phyloP scores from a whole-genome alignment of 495 filamentous ascomycete genomes.

The Penicillium angulare region DNA sequence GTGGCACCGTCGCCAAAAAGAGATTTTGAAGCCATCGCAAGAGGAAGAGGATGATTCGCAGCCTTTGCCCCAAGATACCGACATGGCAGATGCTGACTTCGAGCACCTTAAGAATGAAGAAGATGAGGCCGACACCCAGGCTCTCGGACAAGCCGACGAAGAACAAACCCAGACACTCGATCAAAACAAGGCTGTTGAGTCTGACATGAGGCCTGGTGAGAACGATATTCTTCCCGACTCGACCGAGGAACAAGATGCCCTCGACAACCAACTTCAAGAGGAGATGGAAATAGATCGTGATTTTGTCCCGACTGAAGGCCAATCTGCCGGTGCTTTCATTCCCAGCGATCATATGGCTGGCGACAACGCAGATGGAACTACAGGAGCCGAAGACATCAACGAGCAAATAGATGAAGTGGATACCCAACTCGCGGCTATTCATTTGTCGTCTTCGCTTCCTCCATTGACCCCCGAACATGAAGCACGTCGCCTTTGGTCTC shows the following conservation, averaged over 20 bases:
- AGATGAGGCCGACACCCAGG: slow-evolving; percentile 78
- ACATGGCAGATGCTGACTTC: slow-evolving; percentile 74
- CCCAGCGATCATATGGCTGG: slow-evolving; percentile 35
- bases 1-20: slow-evolving; percentile 81
- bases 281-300: slow-evolving; percentile 47
- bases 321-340: slow-evolving; percentile 44
- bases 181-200: slow-evolving; percentile 79
- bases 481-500: slow-evolving; percentile 77
- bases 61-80: slow-evolving; percentile 53
- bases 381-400: slow-evolving; percentile 46
- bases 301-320: slow-evolving; percentile 34
- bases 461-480: slow-evolving; percentile 51
- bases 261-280: slow-evolving; percentile 48
- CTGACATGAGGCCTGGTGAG: slow-evolving; percentile 55
- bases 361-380: slow-evolving; percentile 27
- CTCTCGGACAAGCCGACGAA: slow-evolving; percentile 81
- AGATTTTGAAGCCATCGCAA: slow-evolving; percentile 70
- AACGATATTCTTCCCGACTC: slow-evolving; percentile 60
- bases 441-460: slow-evolving; percentile 52
- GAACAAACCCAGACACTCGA: slow-evolving; percentile 83
- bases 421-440: slow-evolving; percentile 67
- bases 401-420: slow-evolving; percentile 71
- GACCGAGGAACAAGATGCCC: slow-evolving; percentile 50
- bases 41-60: slow-evolving; percentile 58
- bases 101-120: slow-evolving; percentile 87